Conservation (phyloP, 306 rosid species). For the Oxytropis ochrocephala region DNA sequence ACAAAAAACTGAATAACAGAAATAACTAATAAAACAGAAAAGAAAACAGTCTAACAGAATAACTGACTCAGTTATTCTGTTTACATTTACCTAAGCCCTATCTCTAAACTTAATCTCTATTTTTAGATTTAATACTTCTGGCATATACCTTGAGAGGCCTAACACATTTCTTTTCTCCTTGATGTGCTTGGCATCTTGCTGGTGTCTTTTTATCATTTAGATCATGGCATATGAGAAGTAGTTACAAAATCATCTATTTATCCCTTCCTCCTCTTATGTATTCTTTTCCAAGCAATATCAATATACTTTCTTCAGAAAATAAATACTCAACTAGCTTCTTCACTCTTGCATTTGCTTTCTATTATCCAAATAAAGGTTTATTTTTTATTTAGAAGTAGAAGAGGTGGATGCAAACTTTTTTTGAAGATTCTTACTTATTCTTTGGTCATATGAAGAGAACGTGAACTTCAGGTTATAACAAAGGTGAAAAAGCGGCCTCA, state of each 20-base stretch:
- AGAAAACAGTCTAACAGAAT: too few species aligned
- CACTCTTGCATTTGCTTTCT: slow-evolving; percentile 17
- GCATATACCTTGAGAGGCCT: too few species aligned
- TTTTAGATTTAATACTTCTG: too few species aligned
- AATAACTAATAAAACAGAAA: too few species aligned
- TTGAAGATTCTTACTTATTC: neutral
- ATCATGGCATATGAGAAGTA: neutral
- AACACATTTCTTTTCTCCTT: neutral
- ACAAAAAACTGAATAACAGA: too few species aligned
- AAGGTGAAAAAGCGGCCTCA: slow-evolving; percentile 50
- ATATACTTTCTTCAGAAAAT: slow-evolving; percentile 1
- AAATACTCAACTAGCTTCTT: neutral
- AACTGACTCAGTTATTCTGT: too few species aligned
- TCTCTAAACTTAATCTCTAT: too few species aligned
- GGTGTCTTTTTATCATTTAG: neutral
- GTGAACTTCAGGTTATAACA: slow-evolving; percentile 39
- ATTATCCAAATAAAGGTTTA: neutral
- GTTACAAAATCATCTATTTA: neutral
- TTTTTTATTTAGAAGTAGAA: neutral
- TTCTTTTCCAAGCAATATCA: neutral
- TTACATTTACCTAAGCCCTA: too few species aligned
- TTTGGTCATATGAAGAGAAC: slow-evolving; percentile 48
- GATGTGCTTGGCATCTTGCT: neutral
- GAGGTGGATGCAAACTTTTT: slow-evolving; percentile 7
- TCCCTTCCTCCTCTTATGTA: neutral